Percentiles rank a stretch among this genome's conserved stretches.
These are phyloP conservation scores for Tremella yokohamensis DNA, from an alignment of 768 basidiomycete species.

Conservation along the genomic window DNA sequence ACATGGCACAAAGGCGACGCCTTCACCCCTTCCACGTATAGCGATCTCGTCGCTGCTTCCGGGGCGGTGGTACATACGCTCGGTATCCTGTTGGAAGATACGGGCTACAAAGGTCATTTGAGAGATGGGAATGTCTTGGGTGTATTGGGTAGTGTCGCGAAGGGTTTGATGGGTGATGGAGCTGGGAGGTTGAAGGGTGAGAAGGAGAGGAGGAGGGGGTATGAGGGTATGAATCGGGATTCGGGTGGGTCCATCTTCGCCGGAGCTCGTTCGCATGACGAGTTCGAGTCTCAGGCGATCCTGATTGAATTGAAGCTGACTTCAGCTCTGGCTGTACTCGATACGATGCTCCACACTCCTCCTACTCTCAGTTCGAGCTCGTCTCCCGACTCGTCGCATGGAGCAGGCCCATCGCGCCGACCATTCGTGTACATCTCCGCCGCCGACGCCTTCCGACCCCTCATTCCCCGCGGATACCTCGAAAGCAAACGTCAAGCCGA, in stretches of 20 bases:
- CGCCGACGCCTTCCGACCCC: constrained; percentile 83
- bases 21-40: constrained; percentile 69
- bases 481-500: constrained; percentile 93
- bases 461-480: constrained; percentile 82
- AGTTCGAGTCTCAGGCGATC: too few species aligned
- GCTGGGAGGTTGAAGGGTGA: constrained; percentile 47
- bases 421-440: constrained; percentile 90
- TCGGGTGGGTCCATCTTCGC: constrained; percentile 59
- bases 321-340: constrained; percentile 64
- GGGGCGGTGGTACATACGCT: constrained; percentile 88
- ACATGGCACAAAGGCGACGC: constrained; percentile 84
- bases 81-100: constrained; percentile 79
- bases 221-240: constrained; percentile 82
- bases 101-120: constrained; percentile 72
- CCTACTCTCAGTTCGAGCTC: too few species aligned
- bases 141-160: constrained; percentile 49
- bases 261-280: neutral
- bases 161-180: constrained; percentile 55
- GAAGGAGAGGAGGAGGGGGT: constrained; percentile 53
- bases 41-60: constrained; percentile 62
- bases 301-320: neutral
- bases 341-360: constrained; percentile 58
- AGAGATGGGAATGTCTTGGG: constrained; percentile 59
- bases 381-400: too few species aligned
- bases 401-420: constrained; percentile 4